Evolutionary conservation across 2,329 filamentous ascomycete genomes (phyloP), one percentile per base, ranked within the genome.

Genomic region (Coniella vitis): DNA sequence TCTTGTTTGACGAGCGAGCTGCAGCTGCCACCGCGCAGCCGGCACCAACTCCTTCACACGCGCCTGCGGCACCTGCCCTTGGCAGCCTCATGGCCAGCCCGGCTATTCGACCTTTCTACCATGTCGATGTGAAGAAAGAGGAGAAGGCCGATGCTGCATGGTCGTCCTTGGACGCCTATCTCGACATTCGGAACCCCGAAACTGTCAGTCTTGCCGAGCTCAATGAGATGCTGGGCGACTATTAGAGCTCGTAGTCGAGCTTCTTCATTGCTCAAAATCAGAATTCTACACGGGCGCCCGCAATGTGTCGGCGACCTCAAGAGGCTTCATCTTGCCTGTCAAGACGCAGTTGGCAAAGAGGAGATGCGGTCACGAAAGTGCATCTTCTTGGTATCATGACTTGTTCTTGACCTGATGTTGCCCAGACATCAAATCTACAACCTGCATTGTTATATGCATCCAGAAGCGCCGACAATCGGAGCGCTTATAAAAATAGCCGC

Each of bases 171-270:
- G 72, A 74, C 47, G 60, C 59, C 52, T 61, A 69, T 52, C 61
- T 73, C 50, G 76, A 81, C 57, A 84, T 86, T 61, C 76, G 76
- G 63, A 89, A 83, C 63, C 90, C 90, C 1, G 93, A 97, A 70
- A 86, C 83, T 56, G 84, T 97, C 58, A 90, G 94, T 65, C 79
- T 97, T 42, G 89, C 95, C 40, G 93, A 98, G 72, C 81, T 97
- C 20, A 91, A 97, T 62, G 82, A 86, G 58, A 78, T 96, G 64
- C 79, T 96, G 60, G 84, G 87, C 62, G 83, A 80, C 57, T 88
- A 82, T 65, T 51, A 38, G 41, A n/a, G 20, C n/a, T 16, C 9
- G 20, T 14, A 38, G 19, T n/a, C n/a, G n/a, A n/a, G n/a, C n/a
- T n/a, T n/a, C n/a, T n/a, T n/a, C n/a, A n/a, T n/a, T n/a, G n/a